These are phyloP conservation scores for Cerioporus squamosus DNA, from an alignment of 1,284 basidiomycete species.

Conservation along the genomic window DNA sequence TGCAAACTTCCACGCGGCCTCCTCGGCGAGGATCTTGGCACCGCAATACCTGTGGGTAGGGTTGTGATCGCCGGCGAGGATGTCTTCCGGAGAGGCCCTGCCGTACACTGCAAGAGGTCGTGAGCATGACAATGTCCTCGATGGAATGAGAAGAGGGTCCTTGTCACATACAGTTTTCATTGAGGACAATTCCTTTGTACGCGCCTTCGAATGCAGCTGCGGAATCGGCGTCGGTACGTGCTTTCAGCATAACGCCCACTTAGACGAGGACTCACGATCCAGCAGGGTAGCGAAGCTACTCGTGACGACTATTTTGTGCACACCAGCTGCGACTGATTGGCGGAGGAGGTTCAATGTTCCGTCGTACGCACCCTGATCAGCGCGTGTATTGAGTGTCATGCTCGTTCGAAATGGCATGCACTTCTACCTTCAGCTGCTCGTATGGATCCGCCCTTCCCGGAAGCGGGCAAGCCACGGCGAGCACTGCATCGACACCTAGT, in stretches of 20 bases:
- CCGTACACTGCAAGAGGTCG: constrained; percentile 22
- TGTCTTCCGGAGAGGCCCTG: constrained; percentile 19
- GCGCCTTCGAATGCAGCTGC: neutral
- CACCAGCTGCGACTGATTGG: constrained; percentile 32
- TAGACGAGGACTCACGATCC: constrained; percentile 9
- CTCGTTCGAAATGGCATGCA: too few species aligned
- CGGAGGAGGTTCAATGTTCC: constrained; percentile 34
- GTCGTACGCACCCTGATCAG: constrained; percentile 29
- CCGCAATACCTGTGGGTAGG: constrained; percentile 20
- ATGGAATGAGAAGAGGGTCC: too few species aligned
- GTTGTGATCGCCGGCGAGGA: constrained; percentile 1
- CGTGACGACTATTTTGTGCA: constrained; percentile 31
- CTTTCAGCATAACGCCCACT: too few species aligned
- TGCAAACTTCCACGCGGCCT: constrained; percentile 31
- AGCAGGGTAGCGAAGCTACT: constrained; percentile 21
- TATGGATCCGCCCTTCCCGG: too few species aligned
- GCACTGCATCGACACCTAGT: neutral
- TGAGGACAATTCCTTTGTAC: neutral
- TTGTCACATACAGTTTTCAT: neutral
- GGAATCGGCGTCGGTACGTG: too few species aligned
- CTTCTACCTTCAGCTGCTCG: too few species aligned
- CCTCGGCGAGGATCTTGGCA: constrained; percentile 29
- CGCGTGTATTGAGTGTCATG: too few species aligned
- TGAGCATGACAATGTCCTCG: too few species aligned
- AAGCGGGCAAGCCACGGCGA: too few species aligned